Evolutionary conservation across 2,329 filamentous ascomycete species (phyloP), one percentile per base, ranked within the genome.

Genomic region (Diaporthe ilicicola): DNA sequence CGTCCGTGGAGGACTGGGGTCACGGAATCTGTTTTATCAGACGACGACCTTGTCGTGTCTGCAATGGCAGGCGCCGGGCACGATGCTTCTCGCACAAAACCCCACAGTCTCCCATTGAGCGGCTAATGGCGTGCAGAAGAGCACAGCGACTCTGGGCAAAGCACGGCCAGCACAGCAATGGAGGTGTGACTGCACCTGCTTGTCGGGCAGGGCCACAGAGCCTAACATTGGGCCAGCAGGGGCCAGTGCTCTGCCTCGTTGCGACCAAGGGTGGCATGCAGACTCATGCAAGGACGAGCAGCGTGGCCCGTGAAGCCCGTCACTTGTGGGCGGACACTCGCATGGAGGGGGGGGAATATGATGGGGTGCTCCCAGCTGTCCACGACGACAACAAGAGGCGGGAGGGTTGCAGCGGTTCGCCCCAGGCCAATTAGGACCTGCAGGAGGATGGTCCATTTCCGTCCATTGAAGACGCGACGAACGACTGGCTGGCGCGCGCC

Each of bases 401-500:
- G 72, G 70, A 70, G 69, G 72, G 69, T 71, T 71, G 69, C 70
- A 72, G 29, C 50, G 42, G 37, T 32, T 22, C 24, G 34, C 7
- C 19, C 22, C 19, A 46, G 50, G n/a, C 72, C 72, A 73, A 73
- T 72, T 59, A 72, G 48, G 27, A 34, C 22, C 17, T 55, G 54
- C 56, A 61, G 69, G 24, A 56, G 51, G 55, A 67, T 56, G 32
- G 24, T 56, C n/a, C 42, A 34, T 32, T 48, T 24, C 27, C 19
- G 19, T 67, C n/a, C 50, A 64, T 55, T 50, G 51, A 50, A 48
- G 61, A 46, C 50, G 59, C 34, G 46, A 65, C n/a, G 56, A 70
- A 64, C 67, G 27, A 72, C 67, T 73, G 72, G 72, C 67, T 73
- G 61, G 72, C 72, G 72, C 72, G 70, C 72, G 72, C 53, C 70